Conservation (phyloP, 768 basidiomycete genomes). For the Russula sp. region DNA sequence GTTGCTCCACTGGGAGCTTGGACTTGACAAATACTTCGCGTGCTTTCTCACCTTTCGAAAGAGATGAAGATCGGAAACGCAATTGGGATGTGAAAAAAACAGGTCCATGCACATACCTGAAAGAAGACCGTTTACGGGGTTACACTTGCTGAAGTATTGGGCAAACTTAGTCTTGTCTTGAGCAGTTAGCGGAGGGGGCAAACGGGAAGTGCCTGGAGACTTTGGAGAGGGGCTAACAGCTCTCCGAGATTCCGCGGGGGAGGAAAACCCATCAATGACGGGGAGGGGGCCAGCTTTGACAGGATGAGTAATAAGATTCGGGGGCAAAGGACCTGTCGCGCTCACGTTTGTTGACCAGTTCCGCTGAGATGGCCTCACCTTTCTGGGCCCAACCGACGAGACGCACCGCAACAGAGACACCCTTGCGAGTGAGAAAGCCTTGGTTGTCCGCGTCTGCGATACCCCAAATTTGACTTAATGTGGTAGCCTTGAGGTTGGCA, state of each 20-base stretch:
- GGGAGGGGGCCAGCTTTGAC: conserved; percentile 76
- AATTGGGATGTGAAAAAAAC: neutral
- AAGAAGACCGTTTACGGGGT: conserved; percentile 73
- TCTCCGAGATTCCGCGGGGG: conserved; percentile 52
- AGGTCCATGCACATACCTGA: conserved; percentile 50
- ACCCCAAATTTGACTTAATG: conserved; percentile 91
- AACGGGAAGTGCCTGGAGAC: conserved; percentile 48
- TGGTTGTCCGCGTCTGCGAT: conserved; percentile 92
- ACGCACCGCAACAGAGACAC: conserved; percentile 83
- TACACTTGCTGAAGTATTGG: conserved; percentile 68
- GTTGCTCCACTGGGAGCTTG: conserved; percentile 77
- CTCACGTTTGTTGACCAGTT: conserved; percentile 71
- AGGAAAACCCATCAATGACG: conserved; percentile 66
- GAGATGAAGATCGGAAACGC: neutral
- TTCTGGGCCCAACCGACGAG: conserved; percentile 93
- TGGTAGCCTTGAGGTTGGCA: conserved; percentile 71
- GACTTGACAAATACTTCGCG: conserved; percentile 90
- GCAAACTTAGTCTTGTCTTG: conserved; percentile 86
- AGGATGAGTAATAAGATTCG: conserved; percentile 27
- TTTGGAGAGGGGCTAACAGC: conserved; percentile 50
- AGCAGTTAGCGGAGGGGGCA: conserved; percentile 64
- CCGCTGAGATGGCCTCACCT: conserved; percentile 63
- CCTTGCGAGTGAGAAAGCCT: conserved; percentile 86
- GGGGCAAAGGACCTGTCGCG: conserved; percentile 19
- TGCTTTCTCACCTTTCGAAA: conserved; percentile 71